Evolutionary conservation across 768 basidiomycete species (phyloP).

Genomic region (Sistotremastrum suecicum): DNA sequence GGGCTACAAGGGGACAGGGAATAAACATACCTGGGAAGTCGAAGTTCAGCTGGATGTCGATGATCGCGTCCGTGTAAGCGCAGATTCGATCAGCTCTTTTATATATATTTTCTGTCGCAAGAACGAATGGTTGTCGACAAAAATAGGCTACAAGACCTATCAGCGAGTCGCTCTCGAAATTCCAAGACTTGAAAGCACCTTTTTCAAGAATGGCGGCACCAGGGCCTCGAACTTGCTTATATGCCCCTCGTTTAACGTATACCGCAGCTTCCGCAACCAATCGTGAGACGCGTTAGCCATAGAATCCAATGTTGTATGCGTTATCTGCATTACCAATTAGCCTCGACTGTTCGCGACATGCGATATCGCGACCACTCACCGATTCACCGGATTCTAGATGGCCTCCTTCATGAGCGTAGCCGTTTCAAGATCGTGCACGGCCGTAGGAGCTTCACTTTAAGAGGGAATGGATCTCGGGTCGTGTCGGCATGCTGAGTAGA

Average conservation of each 20-base stretch:
- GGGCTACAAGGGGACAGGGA: no score
- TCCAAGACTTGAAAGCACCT: constrained; percentile 50
- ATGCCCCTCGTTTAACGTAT: constrained; percentile 94
- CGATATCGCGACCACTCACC: no score
- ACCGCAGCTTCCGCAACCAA: constrained; percentile 86
- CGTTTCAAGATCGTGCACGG: constrained; percentile 83
- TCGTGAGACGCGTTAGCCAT: constrained; percentile 72
- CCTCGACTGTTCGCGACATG: no score
- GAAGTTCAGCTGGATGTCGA: constrained; percentile 91
- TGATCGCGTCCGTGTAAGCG: constrained; percentile 84
- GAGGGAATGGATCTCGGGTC: constrained; percentile 59
- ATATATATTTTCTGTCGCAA: constrained; percentile 97
- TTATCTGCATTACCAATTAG: constrained; percentile 46
- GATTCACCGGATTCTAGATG: constrained; percentile 99
- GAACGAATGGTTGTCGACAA: constrained; percentile 82
- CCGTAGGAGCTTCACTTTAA: constrained; percentile 68
- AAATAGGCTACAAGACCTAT: constrained; percentile 49
- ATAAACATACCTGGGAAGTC: no score
- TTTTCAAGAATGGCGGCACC: constrained; percentile 71
- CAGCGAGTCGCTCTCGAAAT: constrained; percentile 3
- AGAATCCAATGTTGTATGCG: constrained; percentile 90
- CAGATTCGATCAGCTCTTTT: constrained; percentile 95
- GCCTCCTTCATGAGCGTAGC: constrained; percentile 87
- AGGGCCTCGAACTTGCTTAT: constrained; percentile 94
- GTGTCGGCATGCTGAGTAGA: constrained; percentile 93